A percentile compares a stretch with the other conserved stretches of the same genome.
Evolutionary conservation across 2,329 filamentous ascomycete species (phyloP).

Genomic region (Macrophomina tecta): DNA sequence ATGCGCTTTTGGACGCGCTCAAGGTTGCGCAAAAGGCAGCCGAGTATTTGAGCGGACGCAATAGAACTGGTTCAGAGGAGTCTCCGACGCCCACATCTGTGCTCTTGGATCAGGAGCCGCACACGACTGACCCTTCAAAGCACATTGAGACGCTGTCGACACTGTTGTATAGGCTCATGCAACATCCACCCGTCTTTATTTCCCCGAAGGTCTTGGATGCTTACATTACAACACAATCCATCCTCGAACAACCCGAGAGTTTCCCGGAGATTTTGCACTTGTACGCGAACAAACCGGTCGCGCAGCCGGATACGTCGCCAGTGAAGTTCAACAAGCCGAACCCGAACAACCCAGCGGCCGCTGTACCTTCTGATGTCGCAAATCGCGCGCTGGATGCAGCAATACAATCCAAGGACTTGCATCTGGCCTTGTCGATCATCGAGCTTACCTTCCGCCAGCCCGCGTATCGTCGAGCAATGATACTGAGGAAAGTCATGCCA

Average conservation of each 20-base stretch:
- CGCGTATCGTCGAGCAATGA: conserved; percentile 71
- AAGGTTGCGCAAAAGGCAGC: not conserved
- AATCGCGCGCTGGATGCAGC: conserved; percentile 78
- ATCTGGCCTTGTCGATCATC: conserved; percentile 77
- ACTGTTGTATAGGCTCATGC: conserved; percentile 72
- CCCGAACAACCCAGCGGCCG: conserved; percentile 63
- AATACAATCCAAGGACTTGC: conserved; percentile 77
- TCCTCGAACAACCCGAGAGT: conserved; percentile 74
- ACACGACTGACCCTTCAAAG: not conserved
- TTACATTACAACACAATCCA: conserved; percentile 79
- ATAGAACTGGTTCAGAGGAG: not conserved
- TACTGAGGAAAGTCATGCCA: conserved; percentile 67
- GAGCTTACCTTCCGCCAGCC: conserved; percentile 70
- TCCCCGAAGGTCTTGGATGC: conserved; percentile 71
- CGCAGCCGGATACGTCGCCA: conserved; percentile 64
- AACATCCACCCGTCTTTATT: conserved; percentile 79
- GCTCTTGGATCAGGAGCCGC: conserved; percentile 10
- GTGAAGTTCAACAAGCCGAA: conserved; percentile 56
- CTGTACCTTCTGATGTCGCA: conserved; percentile 73
- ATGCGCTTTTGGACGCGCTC: conserved; percentile 16
- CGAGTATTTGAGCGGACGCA: not conserved
- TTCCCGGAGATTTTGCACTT: conserved; percentile 81
- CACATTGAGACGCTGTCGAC: conserved; percentile 54
- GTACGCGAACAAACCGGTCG: conserved; percentile 82
- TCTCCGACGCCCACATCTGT: conserved; percentile 1